Evolutionary conservation across 106 monocot species (phyloP), one percentile per base, ranked within the genome.

Genomic region (Dendrobium chrysotoxum): DNA sequence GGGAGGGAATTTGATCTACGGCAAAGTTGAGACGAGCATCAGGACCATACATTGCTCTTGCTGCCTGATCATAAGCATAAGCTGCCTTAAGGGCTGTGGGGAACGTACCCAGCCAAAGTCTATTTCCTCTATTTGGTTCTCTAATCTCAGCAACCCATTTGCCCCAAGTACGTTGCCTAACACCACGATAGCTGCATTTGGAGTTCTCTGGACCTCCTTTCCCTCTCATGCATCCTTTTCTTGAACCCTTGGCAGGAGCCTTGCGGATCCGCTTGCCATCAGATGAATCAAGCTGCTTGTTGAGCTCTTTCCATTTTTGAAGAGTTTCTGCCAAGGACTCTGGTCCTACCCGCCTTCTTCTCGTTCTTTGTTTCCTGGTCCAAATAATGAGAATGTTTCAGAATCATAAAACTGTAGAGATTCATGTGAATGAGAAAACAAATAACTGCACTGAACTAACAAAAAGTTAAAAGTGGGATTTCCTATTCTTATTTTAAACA

Each of bases 81-180:
- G 96, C 96, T 40, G 96, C 96, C 58, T 86, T 84, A 12, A 83
- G 1, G 2, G 90, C 88, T 1, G 93, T 94, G 6, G 88, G 81
- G 66, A 89, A 96, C 5, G 93, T 93, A 0, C 96, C 96, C 0
- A 96, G 84, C 96, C 96, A 96, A 1, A 93, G 87, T 1, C 96
- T 86, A 11, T 74, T 90, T 3, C 88, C 88, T 10, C 89, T 80
- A 28, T 90, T 87, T 2, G 96, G 96, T 67, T 93, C 92, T 54
- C 96, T 80, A 66, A 96, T 96, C 72, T 96, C 96, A 5, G 93
- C 86, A 28, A 96, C 96, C 96, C 96, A 96, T 23, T 93, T 96
- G 6, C 96, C 96, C 93, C 93, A 96, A 2, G 90, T 89, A 0
- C 96, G 88, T 55, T 96, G 96, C 77, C 96, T 81, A 13, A 96